Conservation (phyloP, 148 eudicot species). For the Cornus kousa region DNA sequence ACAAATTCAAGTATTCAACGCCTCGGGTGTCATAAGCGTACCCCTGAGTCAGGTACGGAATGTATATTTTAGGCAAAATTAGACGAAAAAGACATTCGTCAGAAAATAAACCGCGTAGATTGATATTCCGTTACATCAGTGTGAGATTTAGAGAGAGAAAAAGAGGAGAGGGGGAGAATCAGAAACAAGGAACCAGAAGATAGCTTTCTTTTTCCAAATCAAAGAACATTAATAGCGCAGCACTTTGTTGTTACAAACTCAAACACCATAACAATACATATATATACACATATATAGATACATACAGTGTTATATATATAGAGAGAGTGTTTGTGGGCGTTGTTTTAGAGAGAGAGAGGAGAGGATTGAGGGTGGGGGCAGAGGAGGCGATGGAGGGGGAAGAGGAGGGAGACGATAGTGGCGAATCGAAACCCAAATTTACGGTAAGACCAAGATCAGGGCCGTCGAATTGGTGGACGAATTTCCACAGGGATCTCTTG, state of each 20-base stretch:
- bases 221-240: too few relatives aligned
- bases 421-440: neutral
- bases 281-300: neutral
- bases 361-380: conserved; percentile 1
- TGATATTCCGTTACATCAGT: neutral
- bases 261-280: neutral
- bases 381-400: conserved; percentile 14
- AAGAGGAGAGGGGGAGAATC: too few relatives aligned
- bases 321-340: neutral
- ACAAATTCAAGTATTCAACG: too few relatives aligned
- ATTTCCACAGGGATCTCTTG: conserved; percentile 77
- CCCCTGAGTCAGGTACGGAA: too few relatives aligned
- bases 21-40: too few relatives aligned
- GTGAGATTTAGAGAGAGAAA: neutral
- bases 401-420: conserved; percentile 18
- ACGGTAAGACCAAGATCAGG: neutral
- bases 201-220: neutral
- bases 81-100: too few relatives aligned
- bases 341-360: conserved; percentile 11
- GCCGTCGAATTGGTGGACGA: conserved; percentile 32
- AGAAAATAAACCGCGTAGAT: too few relatives aligned
- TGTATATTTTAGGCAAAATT: too few relatives aligned
- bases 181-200: neutral
- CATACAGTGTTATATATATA: too few relatives aligned
- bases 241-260: too few relatives aligned